These are phyloP conservation scores for Penicillium sp. DNA, from an alignment of 2,329 filamentous ascomycete species.

Conservation along the genomic window DNA sequence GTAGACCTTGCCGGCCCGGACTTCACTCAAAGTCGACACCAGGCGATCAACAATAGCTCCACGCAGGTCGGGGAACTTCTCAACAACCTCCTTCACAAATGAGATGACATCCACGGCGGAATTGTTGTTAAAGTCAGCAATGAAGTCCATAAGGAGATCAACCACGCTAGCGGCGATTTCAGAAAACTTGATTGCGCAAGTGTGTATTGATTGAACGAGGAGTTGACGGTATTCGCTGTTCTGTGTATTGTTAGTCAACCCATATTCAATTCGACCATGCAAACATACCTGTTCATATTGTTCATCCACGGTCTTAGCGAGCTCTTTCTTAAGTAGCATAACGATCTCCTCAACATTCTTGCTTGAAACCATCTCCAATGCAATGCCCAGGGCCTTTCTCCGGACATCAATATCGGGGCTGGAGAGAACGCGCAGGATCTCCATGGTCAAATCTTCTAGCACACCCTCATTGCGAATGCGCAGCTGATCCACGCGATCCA, in stretches of 20 bases:
- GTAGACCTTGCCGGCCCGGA: slow-evolving; percentile 95
- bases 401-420: slow-evolving; percentile 96
- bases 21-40: slow-evolving; percentile 86
- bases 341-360: slow-evolving; percentile 99
- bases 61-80: slow-evolving; percentile 91
- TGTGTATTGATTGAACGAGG: slow-evolving; percentile 94
- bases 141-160: slow-evolving; percentile 97
- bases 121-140: slow-evolving; percentile 95
- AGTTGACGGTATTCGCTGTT: slow-evolving; percentile 93
- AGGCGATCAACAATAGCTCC: slow-evolving; percentile 84
- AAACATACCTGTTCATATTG: slow-evolving; percentile 81
- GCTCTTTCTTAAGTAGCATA: slow-evolving; percentile 92
- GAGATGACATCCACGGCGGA: slow-evolving; percentile 97
- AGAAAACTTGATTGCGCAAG: slow-evolving; percentile 98
- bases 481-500: slow-evolving; percentile 88
- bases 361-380: slow-evolving; percentile 96
- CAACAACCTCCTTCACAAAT: slow-evolving; percentile 98
- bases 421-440: slow-evolving; percentile 89
- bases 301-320: slow-evolving; percentile 95
- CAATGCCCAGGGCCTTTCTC: slow-evolving; percentile 84
- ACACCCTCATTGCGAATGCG: slow-evolving; percentile 87
- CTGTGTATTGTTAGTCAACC: slow-evolving; percentile 37
- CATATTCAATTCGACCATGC: neutral
- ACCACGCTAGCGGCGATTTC: slow-evolving; percentile 97
- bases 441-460: slow-evolving; percentile 92